Evolutionary conservation across 1,139 yeast species (phyloP).

Genomic region (Yamadazyma epiphylla): DNA sequence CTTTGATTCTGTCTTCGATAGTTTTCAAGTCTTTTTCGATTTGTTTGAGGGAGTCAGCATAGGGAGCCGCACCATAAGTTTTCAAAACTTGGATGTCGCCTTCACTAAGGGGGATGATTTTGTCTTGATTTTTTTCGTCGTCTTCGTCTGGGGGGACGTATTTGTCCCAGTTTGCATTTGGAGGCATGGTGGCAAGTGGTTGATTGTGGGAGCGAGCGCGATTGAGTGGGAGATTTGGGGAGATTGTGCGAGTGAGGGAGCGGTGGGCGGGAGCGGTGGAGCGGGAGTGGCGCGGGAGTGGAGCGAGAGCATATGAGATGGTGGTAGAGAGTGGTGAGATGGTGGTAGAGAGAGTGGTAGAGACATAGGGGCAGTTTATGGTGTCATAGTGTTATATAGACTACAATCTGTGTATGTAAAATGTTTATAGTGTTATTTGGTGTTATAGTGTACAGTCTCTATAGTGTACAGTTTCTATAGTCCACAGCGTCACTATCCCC

Average conservation of each 20-base stretch:
- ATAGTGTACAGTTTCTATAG: too few species aligned
- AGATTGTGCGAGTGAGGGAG: conserved; percentile 1
- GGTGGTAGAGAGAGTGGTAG: too few species aligned
- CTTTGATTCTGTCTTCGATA: conserved; percentile 83
- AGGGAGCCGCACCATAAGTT: conserved; percentile 97
- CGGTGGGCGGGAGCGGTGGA: too few species aligned
- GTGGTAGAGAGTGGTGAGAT: neutral
- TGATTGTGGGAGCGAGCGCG: conserved; percentile 1
- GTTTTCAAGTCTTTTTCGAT: conserved; percentile 83
- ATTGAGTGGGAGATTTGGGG: too few species aligned
- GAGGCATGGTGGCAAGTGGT: conserved; percentile 50
- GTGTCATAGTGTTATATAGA: too few species aligned
- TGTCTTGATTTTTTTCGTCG: conserved; percentile 56
- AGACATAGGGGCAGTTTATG: too few species aligned
- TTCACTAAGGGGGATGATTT: conserved; percentile 84
- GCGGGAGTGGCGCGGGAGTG: too few species aligned
- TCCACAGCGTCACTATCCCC: too few species aligned
- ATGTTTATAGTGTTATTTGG: too few species aligned
- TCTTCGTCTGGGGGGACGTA: conserved; percentile 84
- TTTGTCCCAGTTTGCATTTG: conserved; percentile 96
- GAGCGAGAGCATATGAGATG: neutral
- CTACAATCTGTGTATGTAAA: too few species aligned
- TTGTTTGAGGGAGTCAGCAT: conserved; percentile 72
- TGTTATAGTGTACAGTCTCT: too few species aligned
- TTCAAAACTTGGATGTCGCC: conserved; percentile 96